Evolutionary conservation across 108 stramenopile genomes (phyloP).

Genomic region (Nitzschia sp.): DNA sequence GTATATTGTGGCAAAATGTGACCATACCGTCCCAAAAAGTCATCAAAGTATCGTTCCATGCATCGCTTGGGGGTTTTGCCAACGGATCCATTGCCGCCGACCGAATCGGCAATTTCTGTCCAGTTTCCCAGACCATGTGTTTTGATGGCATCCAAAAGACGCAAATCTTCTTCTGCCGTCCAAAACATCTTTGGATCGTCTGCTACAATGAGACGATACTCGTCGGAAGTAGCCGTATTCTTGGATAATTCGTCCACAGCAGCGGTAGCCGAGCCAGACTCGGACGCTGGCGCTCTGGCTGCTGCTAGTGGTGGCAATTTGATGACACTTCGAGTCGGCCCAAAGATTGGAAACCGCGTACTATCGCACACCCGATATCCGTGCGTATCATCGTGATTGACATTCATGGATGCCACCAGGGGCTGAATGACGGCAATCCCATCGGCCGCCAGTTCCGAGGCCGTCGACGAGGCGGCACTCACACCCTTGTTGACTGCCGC

Average conservation of each 20-base stretch:
- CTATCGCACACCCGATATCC: conserved; percentile 84
- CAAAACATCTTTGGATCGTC: conserved; percentile 69
- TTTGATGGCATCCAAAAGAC: conserved; percentile 81
- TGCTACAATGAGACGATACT: not conserved
- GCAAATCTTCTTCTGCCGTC: conserved; percentile 89
- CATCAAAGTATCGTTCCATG: conserved; percentile 92
- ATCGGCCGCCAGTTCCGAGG: conserved; percentile 42
- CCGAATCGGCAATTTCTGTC: conserved; percentile 84
- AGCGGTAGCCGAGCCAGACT: not conserved
- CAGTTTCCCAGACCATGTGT: conserved; percentile 87
- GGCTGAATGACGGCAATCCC: conserved; percentile 42
- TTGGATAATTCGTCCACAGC: not conserved
- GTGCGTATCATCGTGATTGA: conserved; percentile 63
- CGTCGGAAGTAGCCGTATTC: not conserved
- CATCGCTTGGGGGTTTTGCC: conserved; percentile 85
- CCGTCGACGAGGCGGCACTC: conserved; percentile 24
- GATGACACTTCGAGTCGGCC: not conserved
- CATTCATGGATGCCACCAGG: conserved; percentile 36
- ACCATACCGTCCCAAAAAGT: conserved; percentile 87
- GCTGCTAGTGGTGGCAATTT: not conserved
- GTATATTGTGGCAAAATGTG: conserved; percentile 85
- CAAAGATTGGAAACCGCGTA: conserved; percentile 76
- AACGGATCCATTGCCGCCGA: conserved; percentile 61
- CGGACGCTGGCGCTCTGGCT: not conserved
- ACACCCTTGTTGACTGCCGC: conserved; percentile 34